These are phyloP conservation scores for Teunomyces tritomae DNA, from an alignment of 805 yeast genomes.

Conservation along the genomic window DNA sequence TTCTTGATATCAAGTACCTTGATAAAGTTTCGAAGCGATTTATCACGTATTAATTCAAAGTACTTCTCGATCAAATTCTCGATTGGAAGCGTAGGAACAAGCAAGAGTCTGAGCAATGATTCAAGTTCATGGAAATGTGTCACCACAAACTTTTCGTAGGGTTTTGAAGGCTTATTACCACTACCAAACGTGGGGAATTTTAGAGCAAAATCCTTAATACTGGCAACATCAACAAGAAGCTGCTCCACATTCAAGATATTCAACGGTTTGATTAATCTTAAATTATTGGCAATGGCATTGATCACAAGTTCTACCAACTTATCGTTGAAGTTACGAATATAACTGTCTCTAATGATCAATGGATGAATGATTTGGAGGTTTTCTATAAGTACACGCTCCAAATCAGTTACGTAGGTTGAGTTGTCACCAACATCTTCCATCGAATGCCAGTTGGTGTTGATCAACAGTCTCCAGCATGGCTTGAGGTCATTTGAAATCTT, in stretches of 20 bases:
- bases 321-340: slow-evolving; percentile 71
- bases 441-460: slow-evolving; percentile 66
- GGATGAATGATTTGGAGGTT: slow-evolving; percentile 50
- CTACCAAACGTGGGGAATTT: slow-evolving; percentile 39
- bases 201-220: slow-evolving; percentile 54
- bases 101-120: slow-evolving; percentile 62
- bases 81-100: slow-evolving; percentile 61
- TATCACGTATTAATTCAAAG: slow-evolving; percentile 65
- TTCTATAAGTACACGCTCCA: slow-evolving; percentile 46
- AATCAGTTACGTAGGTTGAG: slow-evolving; percentile 64
- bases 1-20: slow-evolving; percentile 68
- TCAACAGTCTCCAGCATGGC: slow-evolving; percentile 82
- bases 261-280: slow-evolving; percentile 64
- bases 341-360: slow-evolving; percentile 64
- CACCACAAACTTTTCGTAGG: slow-evolving; percentile 43
- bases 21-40: slow-evolving; percentile 56
- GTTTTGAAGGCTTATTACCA: slow-evolving; percentile 22
- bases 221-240: slow-evolving; percentile 67
- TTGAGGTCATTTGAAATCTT: slow-evolving; percentile 62
- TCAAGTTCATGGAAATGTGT: slow-evolving; percentile 48
- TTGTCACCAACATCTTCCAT: slow-evolving; percentile 66
- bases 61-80: slow-evolving; percentile 64
- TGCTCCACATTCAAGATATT: slow-evolving; percentile 65
- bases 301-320: slow-evolving; percentile 66
- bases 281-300: slow-evolving; percentile 52